Base-by-base conservation (phyloP, 371 early-diverging fungal species). In the Syncephalastrum racemosum region DNA sequence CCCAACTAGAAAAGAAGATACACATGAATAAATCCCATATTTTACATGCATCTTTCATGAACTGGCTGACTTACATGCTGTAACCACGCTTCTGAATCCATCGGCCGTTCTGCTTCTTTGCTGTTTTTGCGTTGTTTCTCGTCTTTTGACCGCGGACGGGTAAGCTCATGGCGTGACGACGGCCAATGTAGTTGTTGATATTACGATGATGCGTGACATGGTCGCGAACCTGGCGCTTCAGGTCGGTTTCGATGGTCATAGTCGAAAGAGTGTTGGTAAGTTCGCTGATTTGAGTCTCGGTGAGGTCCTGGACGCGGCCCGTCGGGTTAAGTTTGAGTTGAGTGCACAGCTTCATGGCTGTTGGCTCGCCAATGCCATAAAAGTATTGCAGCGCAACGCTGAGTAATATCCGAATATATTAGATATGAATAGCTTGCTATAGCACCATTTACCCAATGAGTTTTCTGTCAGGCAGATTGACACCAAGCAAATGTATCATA, bases 131-230 rank as follows among this genome's bases (percentile, higher is more conserved):
- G 62, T 97, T 97, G 63, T 91, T 92, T 63, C 84, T 80, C 3
- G 96, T 96, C 57, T 86, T 78, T 67, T 94, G 95, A 12, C 96
- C 97, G 50, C 91, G 89, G 12, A 96, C 97, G 6, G 97, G 97
- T 62, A 92, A 65, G 16, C 91, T 86, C 81, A 89, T 83, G 52
- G 90, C 88, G 60, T 95, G 95, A 57, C 96, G 79, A 75, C 81
- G 80, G 22, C 97, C 97, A 43, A 87, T 74, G 58, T 91, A 94
- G 46, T 89, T 81, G 36, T 88, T 88, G 52, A 95, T 95, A 51
- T 86, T 78, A 50, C 92, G 85, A 60, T 92, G 83, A 53, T 88
- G 89, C 78, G 80, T 73, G 42, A 97, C 89, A 56, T 92, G 90
- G 59, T 89, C 89, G 31, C 81, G 72, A 12, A 89, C 80, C 68